These are phyloP conservation scores for Mycosphaerella arachidis DNA, from an alignment of 2,329 filamentous ascomycete species.

Conservation along the genomic window DNA sequence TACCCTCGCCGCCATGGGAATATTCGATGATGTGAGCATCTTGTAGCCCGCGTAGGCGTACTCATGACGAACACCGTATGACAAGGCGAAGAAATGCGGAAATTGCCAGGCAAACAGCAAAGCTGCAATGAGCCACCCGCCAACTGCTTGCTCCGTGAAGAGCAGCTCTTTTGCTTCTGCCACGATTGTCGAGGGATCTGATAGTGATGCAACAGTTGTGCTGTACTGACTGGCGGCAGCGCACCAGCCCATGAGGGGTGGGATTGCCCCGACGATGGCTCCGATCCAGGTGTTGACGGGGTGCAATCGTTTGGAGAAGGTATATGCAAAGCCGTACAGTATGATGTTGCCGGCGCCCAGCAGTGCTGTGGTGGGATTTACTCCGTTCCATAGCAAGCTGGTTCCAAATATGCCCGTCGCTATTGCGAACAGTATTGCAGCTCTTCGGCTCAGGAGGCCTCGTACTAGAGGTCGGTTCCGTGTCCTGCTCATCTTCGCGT, in stretches of 20 bases:
- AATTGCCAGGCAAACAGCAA: conserved; percentile 96
- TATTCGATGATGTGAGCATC: conserved; percentile 83
- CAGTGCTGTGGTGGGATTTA: conserved; percentile 87
- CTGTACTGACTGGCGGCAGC: conserved; percentile 87
- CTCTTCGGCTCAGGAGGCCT: conserved; percentile 65
- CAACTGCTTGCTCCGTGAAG: conserved; percentile 41
- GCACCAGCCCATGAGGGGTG: conserved; percentile 96
- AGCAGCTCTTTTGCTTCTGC: conserved; percentile 33
- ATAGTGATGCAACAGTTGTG: conserved; percentile 27
- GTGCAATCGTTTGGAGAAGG: conserved; percentile 81
- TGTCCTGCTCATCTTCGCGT: conserved; percentile 91
- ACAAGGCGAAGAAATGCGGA: conserved; percentile 93
- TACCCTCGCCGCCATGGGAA: conserved; percentile 77
- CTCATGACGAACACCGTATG: conserved; percentile 82
- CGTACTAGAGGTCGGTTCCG: conserved; percentile 85
- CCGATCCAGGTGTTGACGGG: conserved; percentile 93
- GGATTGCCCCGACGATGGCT: conserved; percentile 86
- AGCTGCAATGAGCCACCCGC: conserved; percentile 83
- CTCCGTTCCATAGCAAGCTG: conserved; percentile 74
- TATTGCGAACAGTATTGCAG: conserved; percentile 75
- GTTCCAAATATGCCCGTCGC: conserved; percentile 65
- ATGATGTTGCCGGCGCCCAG: conserved; percentile 80
- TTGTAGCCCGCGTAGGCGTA: conserved; percentile 67
- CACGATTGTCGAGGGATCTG: conserved; percentile 18
- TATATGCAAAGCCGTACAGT: conserved; percentile 89